Evolutionary conservation across 1,139 yeast species (phyloP).

Genomic region (Lodderomyces beijingensis): DNA sequence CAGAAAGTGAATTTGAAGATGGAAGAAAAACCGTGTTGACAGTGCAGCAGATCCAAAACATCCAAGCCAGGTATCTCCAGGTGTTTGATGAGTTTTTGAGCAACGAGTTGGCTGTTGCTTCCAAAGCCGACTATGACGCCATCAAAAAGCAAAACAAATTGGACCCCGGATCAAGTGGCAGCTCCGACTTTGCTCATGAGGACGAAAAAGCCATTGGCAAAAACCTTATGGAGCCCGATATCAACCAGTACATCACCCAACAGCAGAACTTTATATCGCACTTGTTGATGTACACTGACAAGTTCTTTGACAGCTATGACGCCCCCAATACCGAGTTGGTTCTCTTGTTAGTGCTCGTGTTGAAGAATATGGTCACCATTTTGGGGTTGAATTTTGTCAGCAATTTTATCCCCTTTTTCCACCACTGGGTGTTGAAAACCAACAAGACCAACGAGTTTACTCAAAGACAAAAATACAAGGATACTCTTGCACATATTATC

Average conservation of each 20-base stretch:
- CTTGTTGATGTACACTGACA: slow-evolving; percentile 31
- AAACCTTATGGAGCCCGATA: slow-evolving; percentile 31
- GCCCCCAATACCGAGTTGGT: slow-evolving; percentile 21
- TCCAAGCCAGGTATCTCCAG: slow-evolving; percentile 31
- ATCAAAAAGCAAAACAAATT: slow-evolving; percentile 7
- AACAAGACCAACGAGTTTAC: slow-evolving; percentile 13
- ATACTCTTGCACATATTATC: slow-evolving; percentile 33
- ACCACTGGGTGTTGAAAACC: slow-evolving; percentile 38
- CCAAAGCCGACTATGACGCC: slow-evolving; percentile 7
- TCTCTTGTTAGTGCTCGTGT: slow-evolving; percentile 20
- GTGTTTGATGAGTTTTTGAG: slow-evolving; percentile 33
- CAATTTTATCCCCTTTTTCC: slow-evolving; percentile 46
- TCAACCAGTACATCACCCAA: slow-evolving; percentile 33
- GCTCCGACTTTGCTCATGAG: slow-evolving; percentile 2
- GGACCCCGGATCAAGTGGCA: slow-evolving; percentile 9
- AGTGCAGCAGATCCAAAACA: slow-evolving; percentile 21
- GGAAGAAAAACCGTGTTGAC: slow-evolving; percentile 17
- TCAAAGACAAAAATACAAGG: slow-evolving; percentile 20
- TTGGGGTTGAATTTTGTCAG: slow-evolving; percentile 46
- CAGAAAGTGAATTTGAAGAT: slow-evolving; percentile 19
- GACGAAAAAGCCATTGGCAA: slow-evolving; percentile 12
- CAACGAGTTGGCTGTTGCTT: slow-evolving; percentile 23
- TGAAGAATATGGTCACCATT: slow-evolving; percentile 26
- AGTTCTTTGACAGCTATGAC: slow-evolving; percentile 24
- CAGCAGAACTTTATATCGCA: slow-evolving; percentile 34